Evolutionary conservation across 2,329 filamentous ascomycete species (phyloP).

Genomic region (Botrytis hyacinthi): DNA sequence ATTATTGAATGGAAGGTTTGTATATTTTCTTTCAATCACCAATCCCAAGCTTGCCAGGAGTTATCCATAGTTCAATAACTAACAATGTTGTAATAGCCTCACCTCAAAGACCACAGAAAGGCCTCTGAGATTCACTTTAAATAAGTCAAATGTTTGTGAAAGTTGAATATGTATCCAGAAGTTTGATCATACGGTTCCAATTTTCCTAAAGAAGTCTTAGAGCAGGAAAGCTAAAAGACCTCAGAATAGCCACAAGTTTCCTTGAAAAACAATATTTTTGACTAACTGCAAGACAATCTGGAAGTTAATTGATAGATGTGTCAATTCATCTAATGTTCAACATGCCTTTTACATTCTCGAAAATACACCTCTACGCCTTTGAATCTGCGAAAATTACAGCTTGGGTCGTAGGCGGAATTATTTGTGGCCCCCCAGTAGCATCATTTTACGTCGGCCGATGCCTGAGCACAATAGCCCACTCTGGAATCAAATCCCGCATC

Average conservation of each 20-base stretch:
- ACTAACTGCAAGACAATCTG: background rate
- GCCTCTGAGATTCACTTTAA: background rate
- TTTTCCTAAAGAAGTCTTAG: too few species aligned
- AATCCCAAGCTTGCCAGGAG: background rate
- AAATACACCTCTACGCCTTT: background rate
- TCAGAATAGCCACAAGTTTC: background rate
- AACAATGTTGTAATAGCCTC: background rate
- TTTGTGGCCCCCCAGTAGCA: accelerated
- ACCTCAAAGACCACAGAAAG: background rate
- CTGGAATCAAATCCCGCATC: background rate
- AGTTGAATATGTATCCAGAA: background rate
- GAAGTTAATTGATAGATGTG: background rate
- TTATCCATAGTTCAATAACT: background rate
- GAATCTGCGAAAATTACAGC: background rate
- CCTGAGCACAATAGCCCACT: background rate
- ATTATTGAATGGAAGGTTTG: background rate
- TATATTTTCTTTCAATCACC: background rate
- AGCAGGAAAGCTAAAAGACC: background rate
- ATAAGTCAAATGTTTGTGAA: too few species aligned
- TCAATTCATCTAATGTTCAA: background rate
- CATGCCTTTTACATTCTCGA: background rate
- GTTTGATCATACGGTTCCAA: background rate
- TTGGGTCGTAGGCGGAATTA: background rate
- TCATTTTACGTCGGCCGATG: accelerated
- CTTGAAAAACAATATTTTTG: too few species aligned